Evolutionary conservation across 2,329 filamentous ascomycete genomes (phyloP), one percentile per base, ranked within the genome.

Genomic region (Cadophora gregata): DNA sequence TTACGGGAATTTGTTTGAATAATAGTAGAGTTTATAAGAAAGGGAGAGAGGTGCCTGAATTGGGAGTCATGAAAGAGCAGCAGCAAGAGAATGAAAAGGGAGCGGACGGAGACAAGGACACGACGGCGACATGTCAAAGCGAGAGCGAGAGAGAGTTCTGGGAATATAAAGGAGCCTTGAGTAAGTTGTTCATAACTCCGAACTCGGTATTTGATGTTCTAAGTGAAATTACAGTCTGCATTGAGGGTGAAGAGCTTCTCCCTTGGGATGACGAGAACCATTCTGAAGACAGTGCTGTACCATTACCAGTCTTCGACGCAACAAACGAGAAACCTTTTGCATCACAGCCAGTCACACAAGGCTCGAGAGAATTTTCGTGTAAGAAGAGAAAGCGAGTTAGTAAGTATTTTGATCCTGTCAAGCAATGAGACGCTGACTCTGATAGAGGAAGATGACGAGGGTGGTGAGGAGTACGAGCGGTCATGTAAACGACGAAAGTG

Each of bases 261-360:
- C 29, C 56, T 1, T 38, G 24, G 55, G 55, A 64, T 16, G 62
- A 64, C 42, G 62, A 64, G 42, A 64, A 45, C 24, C 55, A 64
- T n/a, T 25, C n/a, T 4, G 62, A 59, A 48, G 53, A 59, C 33
- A 58, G 16, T 19, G 12, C 16, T 42, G n/a, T 24, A 38, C 12
- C 9, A 25, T 36, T 4, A 58, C 10, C 10, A 45, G 38, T 16
- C 5, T 12, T 14, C 1, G n/a, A 38, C 12, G 7, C 55, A 53
- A 3, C 25, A 21, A 3, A 29, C 7, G 24, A 29, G 12, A 4
- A 27, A 42, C 3, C 25, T 27, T 1, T 19, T 14, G 6, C 29
- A 16, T 27, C 3, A 3, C 27, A 29, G n/a, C 25, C 25, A 31
- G 5, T 9, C 6, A 4, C 36, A 14, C 4, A 58, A 14, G 12